Conservation (phyloP, 805 yeast species). For the Wickerhamomyces subpelliculosus region DNA sequence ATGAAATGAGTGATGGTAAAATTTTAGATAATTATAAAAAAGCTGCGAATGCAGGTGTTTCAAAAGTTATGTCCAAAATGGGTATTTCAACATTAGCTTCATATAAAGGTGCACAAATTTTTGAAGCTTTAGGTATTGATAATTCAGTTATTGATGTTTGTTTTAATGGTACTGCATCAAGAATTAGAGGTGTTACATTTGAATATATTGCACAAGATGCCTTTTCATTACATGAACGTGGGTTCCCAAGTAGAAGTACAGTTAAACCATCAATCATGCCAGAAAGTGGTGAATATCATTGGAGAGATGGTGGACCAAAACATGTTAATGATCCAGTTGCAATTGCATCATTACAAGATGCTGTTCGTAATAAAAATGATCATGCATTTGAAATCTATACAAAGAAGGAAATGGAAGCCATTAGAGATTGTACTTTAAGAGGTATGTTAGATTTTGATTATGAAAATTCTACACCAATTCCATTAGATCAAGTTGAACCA, state of each 20-base stretch:
- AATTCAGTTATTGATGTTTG: slow-evolving; percentile 92
- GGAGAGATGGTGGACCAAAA: slow-evolving; percentile 98
- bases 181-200: slow-evolving; percentile 93
- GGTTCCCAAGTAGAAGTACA: slow-evolving; percentile 73
- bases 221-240: slow-evolving; percentile 86
- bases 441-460: slow-evolving; percentile 91
- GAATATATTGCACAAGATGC: slow-evolving; percentile 97
- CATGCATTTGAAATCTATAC: slow-evolving; percentile 86
- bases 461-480: slow-evolving; percentile 64
- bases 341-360: slow-evolving; percentile 92
- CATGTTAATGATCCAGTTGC: slow-evolving; percentile 94
- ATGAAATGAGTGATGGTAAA: slow-evolving; percentile 47
- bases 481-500: slow-evolving; percentile 97
- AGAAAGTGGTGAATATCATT: slow-evolving; percentile 95
- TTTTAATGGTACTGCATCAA: slow-evolving; percentile 94
- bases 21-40: slow-evolving; percentile 74
- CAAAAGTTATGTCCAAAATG: slow-evolving; percentile 98
- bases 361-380: slow-evolving; percentile 96
- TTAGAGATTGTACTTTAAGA: slow-evolving; percentile 86
- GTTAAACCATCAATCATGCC: slow-evolving; percentile 67
- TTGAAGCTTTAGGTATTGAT: slow-evolving; percentile 94
- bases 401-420: slow-evolving; percentile 85
- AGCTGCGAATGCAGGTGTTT: slow-evolving; percentile 84
- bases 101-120: slow-evolving; percentile 98
- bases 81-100: slow-evolving; percentile 97